Base-by-base conservation (phyloP, 305 asterid species). In the Rubia peregrina region DNA sequence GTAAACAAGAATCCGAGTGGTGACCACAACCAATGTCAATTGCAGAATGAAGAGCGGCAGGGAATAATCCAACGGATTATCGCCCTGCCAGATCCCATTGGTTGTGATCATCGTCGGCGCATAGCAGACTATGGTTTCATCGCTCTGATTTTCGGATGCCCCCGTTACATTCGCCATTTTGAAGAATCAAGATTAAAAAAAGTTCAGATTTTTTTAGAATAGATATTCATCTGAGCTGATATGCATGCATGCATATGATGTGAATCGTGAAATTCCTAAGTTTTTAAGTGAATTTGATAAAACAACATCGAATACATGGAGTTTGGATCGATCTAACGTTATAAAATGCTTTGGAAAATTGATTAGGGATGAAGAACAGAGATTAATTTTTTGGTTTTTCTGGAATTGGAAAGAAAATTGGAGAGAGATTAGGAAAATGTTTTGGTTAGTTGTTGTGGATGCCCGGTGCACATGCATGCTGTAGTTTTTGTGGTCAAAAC, bases 51-150 rank as follows among this genome's bases (percentile, higher is more conserved):
- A 90, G 64, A 90, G 91, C 30, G 98, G 97, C 56, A 92, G 74
- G 0, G 98, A 88, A 72, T 88, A 92, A 76, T 90, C 93, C 78
- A 92, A 76, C 8, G 98, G 98, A 79, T 90, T 89, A 74, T 92
- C 97, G 0, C 98, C 98, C 59, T 90, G 96, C 95, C 97, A 92
- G 1, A 92, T 83, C 0, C 98, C 98, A 22, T 85, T 89, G 30
- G 97, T 90, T 1, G 93, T 83, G 36, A 92, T 85, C 97, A 90
- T 88, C 1, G 92, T 92, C 38, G 98, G 97, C 17, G 98, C 90
- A 62, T 92, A 92, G 80, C 98, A 92, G 69, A 90, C 91, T 36
- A 90, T 84, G 40, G 87, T 62, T 48, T 86, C 88, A 21, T 77
- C 83, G 14, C 81, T 71, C 46, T 43, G 43, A 57, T 87, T 85